Conservation (phyloP, 2,329 filamentous ascomycete genomes). For the Alternaria postmessia region DNA sequence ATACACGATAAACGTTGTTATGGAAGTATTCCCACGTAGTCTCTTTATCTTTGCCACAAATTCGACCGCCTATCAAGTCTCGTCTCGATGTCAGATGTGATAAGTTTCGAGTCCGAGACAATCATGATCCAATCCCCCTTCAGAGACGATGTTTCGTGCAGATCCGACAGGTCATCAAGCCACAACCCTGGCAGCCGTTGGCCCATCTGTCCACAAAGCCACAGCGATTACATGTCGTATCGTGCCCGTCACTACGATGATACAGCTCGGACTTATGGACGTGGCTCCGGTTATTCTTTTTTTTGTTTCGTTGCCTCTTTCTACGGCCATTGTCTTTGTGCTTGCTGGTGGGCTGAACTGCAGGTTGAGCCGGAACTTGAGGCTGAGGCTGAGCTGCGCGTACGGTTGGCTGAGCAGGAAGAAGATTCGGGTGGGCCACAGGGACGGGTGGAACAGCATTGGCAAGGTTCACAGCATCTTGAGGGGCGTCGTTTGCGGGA, state of each 20-base stretch:
- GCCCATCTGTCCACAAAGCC: neutral
- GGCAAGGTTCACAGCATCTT: neutral
- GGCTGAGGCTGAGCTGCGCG: neutral
- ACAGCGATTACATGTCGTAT: neutral
- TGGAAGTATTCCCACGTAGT: neutral
- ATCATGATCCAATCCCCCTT: neutral
- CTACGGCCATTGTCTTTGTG: neutral
- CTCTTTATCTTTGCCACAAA: neutral
- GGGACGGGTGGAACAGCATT: neutral
- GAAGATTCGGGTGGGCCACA: neutral
- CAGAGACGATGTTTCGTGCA: neutral
- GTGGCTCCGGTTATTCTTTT: neutral
- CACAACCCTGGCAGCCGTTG: neutral
- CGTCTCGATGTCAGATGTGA: too few relatives aligned
- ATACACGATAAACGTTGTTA: neutral
- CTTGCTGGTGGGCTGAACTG: neutral
- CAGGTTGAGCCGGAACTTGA: neutral
- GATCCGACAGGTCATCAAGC: neutral
- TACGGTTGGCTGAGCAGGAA: neutral
- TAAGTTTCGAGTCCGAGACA: neutral
- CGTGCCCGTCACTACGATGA: neutral
- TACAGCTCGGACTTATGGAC: neutral
- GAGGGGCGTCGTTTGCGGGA: neutral
- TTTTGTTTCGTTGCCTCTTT: neutral
- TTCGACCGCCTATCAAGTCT: neutral